Base-by-base conservation (phyloP, 164 flowering plant genomes). In the Chimonanthus praecox region DNA sequence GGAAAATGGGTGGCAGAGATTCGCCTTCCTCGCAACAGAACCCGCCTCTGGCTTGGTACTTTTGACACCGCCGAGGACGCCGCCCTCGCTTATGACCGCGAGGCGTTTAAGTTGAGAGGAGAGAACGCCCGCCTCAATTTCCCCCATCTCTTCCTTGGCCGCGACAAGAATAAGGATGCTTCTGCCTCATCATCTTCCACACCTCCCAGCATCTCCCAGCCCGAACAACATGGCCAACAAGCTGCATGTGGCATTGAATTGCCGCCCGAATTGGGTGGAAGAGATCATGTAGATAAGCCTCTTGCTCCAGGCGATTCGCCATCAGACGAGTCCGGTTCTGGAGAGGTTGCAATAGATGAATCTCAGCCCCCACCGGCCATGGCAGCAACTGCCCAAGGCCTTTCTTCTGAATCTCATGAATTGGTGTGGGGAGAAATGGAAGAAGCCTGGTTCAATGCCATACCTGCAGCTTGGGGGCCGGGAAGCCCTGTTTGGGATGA, bases 1-100 rank as follows among this genome's bases (percentile, higher is more conserved):
- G 98, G 99, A 11, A 93, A 95, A 83, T 93, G 98, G 99, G 99
- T 93, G 5, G 98, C 98, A 4, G 99, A 95, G 75, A 94, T 92
- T 78, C 92, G 98, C 9, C 92, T 92, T 16, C 97, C 98, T 63
- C 85, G 89, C 13, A 87, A 92, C 82, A 74, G 98, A 64, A 90
- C 97, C 15, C 94, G 98, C 49, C 94, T 94, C 67, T 94, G 98
- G 98, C 95, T 94, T 1, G 98, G 98, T 72, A 94, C 98, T 0
- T 94, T 94, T 65, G 98, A 94, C 85, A 90, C 93, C 0, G 97
- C 98, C 0, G 98, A 94, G 80, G 98, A 88, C 1, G 98, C 97
- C 0, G 98, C 98, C 73, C 60, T 92, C 84, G 97, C 97, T 2
- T 92, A 94, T 63, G 98, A 94, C 47, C 88, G 94, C 43, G 94